Base-by-base conservation (phyloP, 805 yeast species). In the Yarrowia sp. region DNA sequence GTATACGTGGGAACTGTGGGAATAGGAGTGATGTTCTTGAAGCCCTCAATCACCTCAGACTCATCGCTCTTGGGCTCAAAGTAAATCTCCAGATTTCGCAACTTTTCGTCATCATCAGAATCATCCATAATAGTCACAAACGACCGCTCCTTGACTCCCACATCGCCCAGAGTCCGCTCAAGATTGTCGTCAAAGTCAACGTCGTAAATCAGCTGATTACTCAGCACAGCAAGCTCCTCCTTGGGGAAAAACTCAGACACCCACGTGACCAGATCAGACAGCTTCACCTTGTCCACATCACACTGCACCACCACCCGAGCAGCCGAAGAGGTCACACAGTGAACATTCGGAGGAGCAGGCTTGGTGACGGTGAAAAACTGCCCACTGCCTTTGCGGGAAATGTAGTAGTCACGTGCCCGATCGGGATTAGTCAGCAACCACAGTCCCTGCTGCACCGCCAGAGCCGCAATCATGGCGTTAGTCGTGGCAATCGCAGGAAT, bases 401-500 rank as follows among this genome's bases (percentile, higher is more conserved):
- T 56, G 40, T 26, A 56, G 12, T 32, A 56, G 38, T 56, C 64
- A 42, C 49, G 40, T 15, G 64, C 40, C 56, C 89, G 74, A 67
- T 86, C 66, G 5, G 42, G 69, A 19, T 43, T 45, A 38, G 48
- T 63, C 10, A 74, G 55, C 38, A 72, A 77, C 76, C 86, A 85
- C 58, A 92, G 79, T 0, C 97, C 89, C 46, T 89, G 86, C 48
- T 94, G 76, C 3, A 92, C 88, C 15, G 95, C 89, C 72, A 92
- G 84, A 0, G 99, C 99, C 0, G 97, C 92, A 73, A 95, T 88
- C 14, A 95, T 89, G 0, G 99, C 98, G 77, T 95, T 95, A 3
- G 98, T 94, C 1, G 99, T 95, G 7, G 99, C 98, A 73, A 96
- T 93, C 0, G 99, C 99, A 0, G 99, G 99, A 49, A 95, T 95